Conservation (phyloP, 192 early-diverging fungal species). For the Linnemannia elongata region DNA sequence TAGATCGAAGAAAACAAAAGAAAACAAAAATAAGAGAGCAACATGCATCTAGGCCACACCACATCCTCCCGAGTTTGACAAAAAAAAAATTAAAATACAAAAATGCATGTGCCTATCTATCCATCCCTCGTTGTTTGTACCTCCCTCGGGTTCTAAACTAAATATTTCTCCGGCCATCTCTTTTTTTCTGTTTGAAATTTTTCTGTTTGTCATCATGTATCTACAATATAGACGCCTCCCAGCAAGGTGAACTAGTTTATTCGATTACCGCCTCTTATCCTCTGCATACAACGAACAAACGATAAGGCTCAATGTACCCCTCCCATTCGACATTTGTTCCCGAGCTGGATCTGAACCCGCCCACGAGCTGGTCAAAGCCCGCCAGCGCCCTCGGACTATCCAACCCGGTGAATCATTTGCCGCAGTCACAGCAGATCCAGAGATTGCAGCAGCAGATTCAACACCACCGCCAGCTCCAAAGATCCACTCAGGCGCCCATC, state of each 20-base stretch:
- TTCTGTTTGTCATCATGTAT: neutral
- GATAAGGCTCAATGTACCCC: slow-evolving; percentile 12
- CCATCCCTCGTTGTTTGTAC: neutral
- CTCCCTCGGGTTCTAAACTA: neutral
- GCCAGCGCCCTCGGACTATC: slow-evolving; percentile 40
- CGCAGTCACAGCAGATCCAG: slow-evolving; percentile 45
- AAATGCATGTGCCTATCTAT: neutral
- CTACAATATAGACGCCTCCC: neutral
- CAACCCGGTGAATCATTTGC: slow-evolving; percentile 37
- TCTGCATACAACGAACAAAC: neutral
- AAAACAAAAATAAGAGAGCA: neutral
- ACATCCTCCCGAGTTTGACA: neutral
- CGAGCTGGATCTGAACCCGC: slow-evolving; percentile 46
- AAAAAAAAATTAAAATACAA: neutral
- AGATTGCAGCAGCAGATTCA: slow-evolving; percentile 45
- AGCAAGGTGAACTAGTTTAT: too few relatives aligned
- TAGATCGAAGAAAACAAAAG: neutral
- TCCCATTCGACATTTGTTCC: slow-evolving; percentile 22
- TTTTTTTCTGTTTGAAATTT: neutral
- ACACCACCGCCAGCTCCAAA: slow-evolving; percentile 39
- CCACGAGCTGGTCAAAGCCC: slow-evolving; percentile 43
- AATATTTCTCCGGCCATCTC: neutral
- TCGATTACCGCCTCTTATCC: too few relatives aligned
- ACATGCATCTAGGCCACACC: neutral
- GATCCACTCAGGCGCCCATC: neutral